phyloP scores from a whole-genome alignment of 495 filamentous ascomycete species.

The Stereocaulon alpinum region DNA sequence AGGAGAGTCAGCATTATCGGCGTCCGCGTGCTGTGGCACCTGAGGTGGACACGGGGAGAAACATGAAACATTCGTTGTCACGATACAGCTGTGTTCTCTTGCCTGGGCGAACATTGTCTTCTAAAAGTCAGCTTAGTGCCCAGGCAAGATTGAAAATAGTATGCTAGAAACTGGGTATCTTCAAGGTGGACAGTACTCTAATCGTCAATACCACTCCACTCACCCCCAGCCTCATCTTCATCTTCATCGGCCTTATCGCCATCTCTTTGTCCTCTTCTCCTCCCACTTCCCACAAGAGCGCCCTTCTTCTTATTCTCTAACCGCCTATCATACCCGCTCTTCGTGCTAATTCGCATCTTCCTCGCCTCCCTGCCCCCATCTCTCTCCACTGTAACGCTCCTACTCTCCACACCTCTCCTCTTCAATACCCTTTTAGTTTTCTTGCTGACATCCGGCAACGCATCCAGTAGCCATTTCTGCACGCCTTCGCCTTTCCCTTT shows the following conservation, averaged over 20 bases:
- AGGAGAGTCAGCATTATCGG: no score
- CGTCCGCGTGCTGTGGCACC: no score
- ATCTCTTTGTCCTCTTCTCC: constrained; percentile 38
- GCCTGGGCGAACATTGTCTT: no score
- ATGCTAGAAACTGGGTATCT: not conserved
- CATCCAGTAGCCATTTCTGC: constrained; percentile 82
- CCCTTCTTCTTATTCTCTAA: constrained; percentile 66
- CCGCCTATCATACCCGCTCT: constrained; percentile 78
- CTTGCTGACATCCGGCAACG: constrained; percentile 72
- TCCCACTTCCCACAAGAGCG: constrained; percentile 62
- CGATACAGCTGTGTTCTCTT: no score
- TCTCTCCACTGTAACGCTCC: constrained; percentile 41
- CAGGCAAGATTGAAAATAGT: no score
- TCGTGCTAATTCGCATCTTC: constrained; percentile 68
- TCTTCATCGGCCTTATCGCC: constrained; percentile 28
- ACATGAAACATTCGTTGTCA: no score
- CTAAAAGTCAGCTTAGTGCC: no score
- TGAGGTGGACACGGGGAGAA: no score
- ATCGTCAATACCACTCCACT: constrained; percentile 57
- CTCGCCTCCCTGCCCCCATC: constrained; percentile 34
- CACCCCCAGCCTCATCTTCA: constrained; percentile 35
- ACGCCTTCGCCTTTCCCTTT: constrained; percentile 39
- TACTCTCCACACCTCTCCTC: constrained; percentile 67
- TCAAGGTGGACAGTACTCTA: not conserved
- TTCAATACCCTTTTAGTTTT: constrained; percentile 73